Percentiles rank a stretch among this genome's conserved stretches.
phyloP scores from a whole-genome alignment of 2,329 filamentous ascomycete species.

The Paraphoma chrysanthemicola region DNA sequence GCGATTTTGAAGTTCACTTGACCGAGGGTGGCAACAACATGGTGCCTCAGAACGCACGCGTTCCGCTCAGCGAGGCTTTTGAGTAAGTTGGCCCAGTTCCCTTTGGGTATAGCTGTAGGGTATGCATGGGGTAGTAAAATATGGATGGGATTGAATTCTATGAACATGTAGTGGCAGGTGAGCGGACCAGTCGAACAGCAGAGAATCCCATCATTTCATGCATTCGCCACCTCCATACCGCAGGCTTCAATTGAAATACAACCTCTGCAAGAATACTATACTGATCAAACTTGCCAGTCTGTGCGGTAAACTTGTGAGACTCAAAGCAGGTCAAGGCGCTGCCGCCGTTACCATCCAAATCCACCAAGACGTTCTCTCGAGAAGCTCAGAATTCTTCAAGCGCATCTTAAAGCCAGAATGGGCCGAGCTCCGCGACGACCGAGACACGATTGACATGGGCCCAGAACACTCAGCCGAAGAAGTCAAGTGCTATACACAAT shows the following conservation, averaged over 20 bases:
- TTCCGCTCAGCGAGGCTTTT: neutral
- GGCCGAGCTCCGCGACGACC: conserved; percentile 1
- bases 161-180: too few relatives aligned
- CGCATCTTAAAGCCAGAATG: conserved; percentile 6
- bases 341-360: neutral
- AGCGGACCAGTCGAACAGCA: too few relatives aligned
- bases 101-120: neutral
- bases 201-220: too few relatives aligned
- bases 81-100: neutral
- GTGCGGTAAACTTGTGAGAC: neutral
- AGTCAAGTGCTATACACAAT: conserved; percentile 1
- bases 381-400: conserved; percentile 7
- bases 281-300: neutral
- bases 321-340: neutral
- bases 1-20: neutral
- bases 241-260: too few relatives aligned
- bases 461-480: conserved; percentile 1
- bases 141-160: too few relatives aligned
- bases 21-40: neutral
- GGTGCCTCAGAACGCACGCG: neutral
- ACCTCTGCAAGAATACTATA: neutral
- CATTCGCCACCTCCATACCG: too few relatives aligned
- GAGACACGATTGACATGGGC: conserved; percentile 4
- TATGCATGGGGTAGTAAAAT: neutral
- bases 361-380: conserved; percentile 5